Base-by-base conservation (phyloP, 2,329 filamentous ascomycete species). In the Aphanocladium album region DNA sequence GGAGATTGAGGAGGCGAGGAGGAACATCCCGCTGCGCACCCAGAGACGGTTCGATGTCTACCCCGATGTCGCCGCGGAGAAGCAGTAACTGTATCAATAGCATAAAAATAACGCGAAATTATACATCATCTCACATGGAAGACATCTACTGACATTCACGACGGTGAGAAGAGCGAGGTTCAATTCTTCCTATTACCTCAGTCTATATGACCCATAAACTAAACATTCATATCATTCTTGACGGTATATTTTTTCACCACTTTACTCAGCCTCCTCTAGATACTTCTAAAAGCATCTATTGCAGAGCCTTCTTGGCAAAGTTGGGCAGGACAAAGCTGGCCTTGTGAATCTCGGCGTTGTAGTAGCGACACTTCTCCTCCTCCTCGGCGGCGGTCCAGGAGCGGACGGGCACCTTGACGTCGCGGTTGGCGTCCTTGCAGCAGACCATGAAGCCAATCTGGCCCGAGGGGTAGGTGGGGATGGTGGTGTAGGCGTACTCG, bases 391-490 rank as follows among this genome's bases (percentile, higher is more conserved):
- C 74, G 65, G 86, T 82, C 89, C 92, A 96, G 70, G 79, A 82
- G 72, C 95, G 89, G 64, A 97, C 73, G 58, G 95, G 95, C 78
- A 88, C 90, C 77, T 85, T 91, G 74, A 98, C 84, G 78, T 99
- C 85, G 76, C 88, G 86, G 73, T 79, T 86, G 74, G 87, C 81
- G 74, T 98, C 93, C 87, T 99, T 98, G 88, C 84, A 90, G 88
- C 95, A 98, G 74, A 99, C 91, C 93, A 99, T 97, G 88, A 99
- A 99, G 74, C 95, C 95, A 72, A 99, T 99, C 83, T 99, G 95
- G 74, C 95, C 95, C 61, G 91, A 96, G 67, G 95, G 95, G 83
- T 99, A 99, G 74, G 95, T 99, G 62, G 95, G 95, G 77, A 99
- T 99, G 71, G 93, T 98, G 72, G 93, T 98, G 86, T 97, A 99